Evolutionary conservation across 345 rosid genomes (phyloP).

Genomic region (Bretschneidera sinensis): DNA sequence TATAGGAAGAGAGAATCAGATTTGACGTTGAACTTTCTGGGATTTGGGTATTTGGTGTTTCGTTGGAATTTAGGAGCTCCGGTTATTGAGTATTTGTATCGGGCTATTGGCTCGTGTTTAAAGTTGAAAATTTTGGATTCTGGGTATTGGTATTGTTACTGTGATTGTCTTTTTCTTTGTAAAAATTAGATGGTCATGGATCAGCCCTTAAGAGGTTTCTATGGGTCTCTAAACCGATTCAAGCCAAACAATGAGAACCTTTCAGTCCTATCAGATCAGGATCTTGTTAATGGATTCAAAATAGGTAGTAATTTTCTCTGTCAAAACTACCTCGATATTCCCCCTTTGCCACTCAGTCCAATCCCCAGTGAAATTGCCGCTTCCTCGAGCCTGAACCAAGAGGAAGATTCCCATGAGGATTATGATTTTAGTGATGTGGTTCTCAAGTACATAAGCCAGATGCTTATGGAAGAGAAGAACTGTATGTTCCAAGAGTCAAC

Average conservation of each 20-base stretch:
- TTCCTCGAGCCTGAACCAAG: constrained; percentile 11
- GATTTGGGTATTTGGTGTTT: constrained; percentile 2
- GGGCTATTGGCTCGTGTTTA: not conserved
- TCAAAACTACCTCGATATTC: constrained; percentile 13
- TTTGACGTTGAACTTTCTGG: constrained; percentile 1
- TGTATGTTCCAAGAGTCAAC: constrained; percentile 54
- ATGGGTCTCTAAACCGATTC: constrained; percentile 24
- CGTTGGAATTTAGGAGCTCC: not conserved
- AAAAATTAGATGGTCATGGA: constrained; percentile 35
- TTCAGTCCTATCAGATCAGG: constrained; percentile 12
- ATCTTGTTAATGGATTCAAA: constrained; percentile 13
- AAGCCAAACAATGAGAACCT: constrained; percentile 17
- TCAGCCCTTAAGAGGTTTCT: constrained; percentile 19
- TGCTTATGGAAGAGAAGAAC: constrained; percentile 60
- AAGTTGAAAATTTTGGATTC: not conserved
- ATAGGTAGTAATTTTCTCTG: constrained; percentile 1
- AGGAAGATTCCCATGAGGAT: constrained; percentile 35
- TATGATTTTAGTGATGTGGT: constrained; percentile 51
- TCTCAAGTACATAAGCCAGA: constrained; percentile 46
- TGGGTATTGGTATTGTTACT: not conserved
- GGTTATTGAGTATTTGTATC: not conserved
- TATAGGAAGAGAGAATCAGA: not conserved
- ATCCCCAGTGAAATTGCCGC: not conserved
- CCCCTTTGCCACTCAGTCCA: constrained; percentile 20
- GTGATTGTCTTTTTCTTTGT: not conserved